Conservation (phyloP, 1,139 yeast genomes). For the Candida buenavistaensis region DNA sequence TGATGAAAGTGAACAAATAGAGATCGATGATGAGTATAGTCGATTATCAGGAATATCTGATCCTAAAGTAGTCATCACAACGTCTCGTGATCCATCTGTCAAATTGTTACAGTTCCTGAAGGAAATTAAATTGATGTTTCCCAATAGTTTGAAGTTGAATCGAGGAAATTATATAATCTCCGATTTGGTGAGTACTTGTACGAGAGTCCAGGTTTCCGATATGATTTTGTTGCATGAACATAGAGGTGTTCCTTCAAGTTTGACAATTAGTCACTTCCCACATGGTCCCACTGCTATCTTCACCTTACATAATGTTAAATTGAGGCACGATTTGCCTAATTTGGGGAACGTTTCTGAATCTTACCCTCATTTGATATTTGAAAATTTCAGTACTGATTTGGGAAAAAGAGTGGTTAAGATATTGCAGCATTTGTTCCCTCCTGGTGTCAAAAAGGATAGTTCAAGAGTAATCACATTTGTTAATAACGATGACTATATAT, state of each 20-base stretch:
- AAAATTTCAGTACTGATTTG: slow-evolving; percentile 78
- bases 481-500: slow-evolving; percentile 85
- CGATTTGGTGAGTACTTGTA: slow-evolving; percentile 81
- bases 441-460: slow-evolving; percentile 86
- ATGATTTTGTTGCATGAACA: slow-evolving; percentile 89
- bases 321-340: slow-evolving; percentile 88
- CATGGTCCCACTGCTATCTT: slow-evolving; percentile 97
- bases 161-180: slow-evolving; percentile 92
- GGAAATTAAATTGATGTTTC: slow-evolving; percentile 85
- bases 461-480: slow-evolving; percentile 89
- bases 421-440: slow-evolving; percentile 88
- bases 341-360: slow-evolving; percentile 89
- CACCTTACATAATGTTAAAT: slow-evolving; percentile 89
- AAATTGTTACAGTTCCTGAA: slow-evolving; percentile 87
- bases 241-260: slow-evolving; percentile 95
- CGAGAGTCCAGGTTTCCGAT: slow-evolving; percentile 69
- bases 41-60: slow-evolving; percentile 86
- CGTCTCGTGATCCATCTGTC: slow-evolving; percentile 89
- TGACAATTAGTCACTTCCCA: slow-evolving; percentile 93
- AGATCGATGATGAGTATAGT: slow-evolving; percentile 84
- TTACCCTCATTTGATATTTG: slow-evolving; percentile 91
- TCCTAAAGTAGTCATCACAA: slow-evolving; percentile 91
- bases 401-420: slow-evolving; percentile 83
- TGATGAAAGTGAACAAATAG: slow-evolving; percentile 68
- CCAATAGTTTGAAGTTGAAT: slow-evolving; percentile 84